Evolutionary conservation across 345 rosid species (phyloP), one percentile per base, ranked within the genome.

Genomic region (Dipteronia dyeriana): DNA sequence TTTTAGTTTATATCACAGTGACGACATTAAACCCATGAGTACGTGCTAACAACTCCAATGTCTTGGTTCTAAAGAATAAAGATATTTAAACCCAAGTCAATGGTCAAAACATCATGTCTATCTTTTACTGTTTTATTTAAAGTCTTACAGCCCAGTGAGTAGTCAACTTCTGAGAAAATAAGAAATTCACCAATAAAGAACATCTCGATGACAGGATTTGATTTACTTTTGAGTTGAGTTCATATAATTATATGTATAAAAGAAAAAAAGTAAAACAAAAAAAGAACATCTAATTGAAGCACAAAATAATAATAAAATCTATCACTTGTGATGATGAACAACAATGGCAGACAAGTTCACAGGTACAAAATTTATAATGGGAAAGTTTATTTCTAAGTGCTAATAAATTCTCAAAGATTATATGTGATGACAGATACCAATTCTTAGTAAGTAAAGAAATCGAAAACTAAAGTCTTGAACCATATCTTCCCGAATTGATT

Each of bases 91-190:
- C 66, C 66, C 54, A 59, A 72, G 53, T 23, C 19, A 38, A 29
- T 19, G 3, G 38, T 38, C 66, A 38, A 72, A 23, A 49, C 26
- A 22, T 20, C 63, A 2, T 66, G 22, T 54, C 45, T 29, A 12
- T 17, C 45, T 53, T 29, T 25, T 17, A 54, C 47, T 26, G 19
- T 70, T 29, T 47, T 34, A 49, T 49, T 54, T 71, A 1, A 4
- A 54, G 11, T 51, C 10, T 53, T 49, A 13, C 11, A 69, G 13
- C 20, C 43, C 26, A 49, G 61, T 26, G 25, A 2, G 4, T 54
- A 54, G 64, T 23, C 63, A 71, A 71, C 63, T 71, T 31, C 25
- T n/a, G 9, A 31, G 41, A n/a, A 71, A 29, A 41, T 19, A 31
- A 70, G 1, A 17, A 69, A 34, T 54, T 56, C 29, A 41, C 53